Base-by-base conservation (phyloP, 2,329 filamentous ascomycete species). In the Lecanicillium sp. region DNA sequence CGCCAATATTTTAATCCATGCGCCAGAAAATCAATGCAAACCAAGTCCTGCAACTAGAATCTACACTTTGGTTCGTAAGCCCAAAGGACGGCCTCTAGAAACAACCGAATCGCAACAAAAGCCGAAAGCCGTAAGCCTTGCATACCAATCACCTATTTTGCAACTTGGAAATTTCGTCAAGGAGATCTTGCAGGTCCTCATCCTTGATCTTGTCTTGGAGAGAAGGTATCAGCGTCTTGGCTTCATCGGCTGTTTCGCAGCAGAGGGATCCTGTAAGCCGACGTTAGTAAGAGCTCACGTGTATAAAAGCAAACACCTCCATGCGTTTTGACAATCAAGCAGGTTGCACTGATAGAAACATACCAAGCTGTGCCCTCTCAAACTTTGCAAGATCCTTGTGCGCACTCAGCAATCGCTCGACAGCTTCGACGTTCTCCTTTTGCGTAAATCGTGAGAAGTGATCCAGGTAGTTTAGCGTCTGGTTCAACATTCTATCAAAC, bases 361-460 rank as follows among this genome's bases (percentile, higher is more conserved):
- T 69, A 89, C 88, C 90, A 46, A 96, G 71, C 65, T 95, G 87
- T 32, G 87, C 89, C 53, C 87, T 78, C 73, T 98, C 92, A 58
- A 96, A 96, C 59, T 88, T 85, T 54, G 86, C 85, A 51, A 98
- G 68, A 57, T 87, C 79, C 47, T 79, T 78, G 56, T 87, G 83
- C 42, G 82, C 76, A 49, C 84, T 84, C 46, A 95, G 73, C 51
- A 95, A 69, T 43, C 86, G 79, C 63, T 94, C 88, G 22, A 96
- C 87, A n/a, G 87, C 85, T 65, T 95, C 85, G 55, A 95, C 85
- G 49, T 92, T 92, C 60, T 94, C 86, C 60, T 90, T 88, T 53
- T 89, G 81, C 67, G 95, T 94, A 74, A 96, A 96, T 27, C 92
- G 85, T 14, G 89, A 84, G 64, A 98, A 98, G 46, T 88, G 80